Evolutionary conservation across 345 rosid species (phyloP).

Genomic region (Salix dunnii): DNA sequence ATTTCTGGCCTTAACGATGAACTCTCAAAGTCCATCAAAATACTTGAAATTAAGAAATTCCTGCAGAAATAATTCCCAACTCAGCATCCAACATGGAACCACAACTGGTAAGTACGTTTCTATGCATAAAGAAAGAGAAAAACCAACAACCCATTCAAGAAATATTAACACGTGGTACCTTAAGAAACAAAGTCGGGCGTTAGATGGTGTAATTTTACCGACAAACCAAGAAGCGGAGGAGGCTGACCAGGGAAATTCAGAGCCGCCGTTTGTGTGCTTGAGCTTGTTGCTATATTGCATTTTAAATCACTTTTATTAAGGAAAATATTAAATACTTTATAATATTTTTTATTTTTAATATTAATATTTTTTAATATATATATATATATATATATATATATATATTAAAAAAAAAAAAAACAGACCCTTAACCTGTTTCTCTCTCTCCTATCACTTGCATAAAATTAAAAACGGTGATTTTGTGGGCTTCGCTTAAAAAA

Average conservation of each 20-base stretch:
- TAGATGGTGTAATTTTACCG: not conserved
- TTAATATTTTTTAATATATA: too few relatives aligned
- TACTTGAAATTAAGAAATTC: too few relatives aligned
- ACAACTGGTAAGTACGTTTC: not conserved
- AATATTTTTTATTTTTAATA: too few relatives aligned
- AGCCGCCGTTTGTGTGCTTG: not conserved
- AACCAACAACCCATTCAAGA: not conserved
- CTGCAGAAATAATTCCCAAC: too few relatives aligned
- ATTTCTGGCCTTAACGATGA: too few relatives aligned
- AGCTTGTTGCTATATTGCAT: too few relatives aligned
- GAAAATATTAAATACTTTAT: too few relatives aligned
- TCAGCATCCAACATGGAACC: not conserved
- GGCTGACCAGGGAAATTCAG: not conserved
- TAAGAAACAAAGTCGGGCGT: too few relatives aligned
- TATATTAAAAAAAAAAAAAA: too few relatives aligned
- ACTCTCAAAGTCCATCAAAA: too few relatives aligned
- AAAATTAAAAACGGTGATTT: not conserved
- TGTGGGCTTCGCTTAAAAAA: not conserved
- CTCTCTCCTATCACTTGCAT: not conserved
- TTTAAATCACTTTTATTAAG: too few relatives aligned
- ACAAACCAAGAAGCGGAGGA: not conserved
- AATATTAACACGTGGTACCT: not conserved
- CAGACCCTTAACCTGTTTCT: not conserved
- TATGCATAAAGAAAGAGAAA: not conserved
- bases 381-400: too few relatives aligned